Evolutionary conservation across 2,329 filamentous ascomycete genomes (phyloP), one percentile per base, ranked within the genome.

Genomic region (Endoconidiophora polonica): DNA sequence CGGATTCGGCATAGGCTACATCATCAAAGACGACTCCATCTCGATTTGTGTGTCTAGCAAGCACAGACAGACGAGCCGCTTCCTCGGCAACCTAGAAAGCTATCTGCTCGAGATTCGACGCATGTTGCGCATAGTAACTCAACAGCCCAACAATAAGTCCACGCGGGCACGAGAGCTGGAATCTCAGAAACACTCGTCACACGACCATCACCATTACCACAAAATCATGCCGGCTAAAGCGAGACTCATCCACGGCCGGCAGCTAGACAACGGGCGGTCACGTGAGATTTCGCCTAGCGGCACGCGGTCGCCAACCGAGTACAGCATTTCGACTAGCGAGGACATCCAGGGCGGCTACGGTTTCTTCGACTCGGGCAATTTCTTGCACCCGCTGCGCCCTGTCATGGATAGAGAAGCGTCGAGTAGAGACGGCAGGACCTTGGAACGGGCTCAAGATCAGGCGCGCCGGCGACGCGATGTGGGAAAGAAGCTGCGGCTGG

Each of bases 1-100:
- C 56, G 91, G 91, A 0, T 96, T 96, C 60, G 91, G 91, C 26
- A 95, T 98, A 50, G 91, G 91, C 2, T 98, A 98, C 68, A 96
- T 98, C 59, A 95, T 98, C 74, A 98, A 98, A 66, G 86, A 93
- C 57, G 85, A 91, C 48, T 47, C 52, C 36, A 55, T 58, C 54
- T 86, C 81, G 44, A 90, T 98, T 54, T 96, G 91, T 63, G 87
- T 88, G 0, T 84, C 82, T 12, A 91, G 83, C 59, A 95, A 95
- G 66, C 91, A 98, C 63, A 72, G 91, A 39, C 91, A 98, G 67
- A 98, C 91, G 0, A 79, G 79, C 57, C 81, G 91, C 4, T 93
- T 91, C 60, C 79, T 96, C 54, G 86, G 94, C 59, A 85, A 86
- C 0, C 68, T 96, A 2, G 91, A 96, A 63, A 81, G 77, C 54